phyloP scores from a whole-genome alignment of 768 basidiomycete genomes.

The Serendipita sp. region DNA sequence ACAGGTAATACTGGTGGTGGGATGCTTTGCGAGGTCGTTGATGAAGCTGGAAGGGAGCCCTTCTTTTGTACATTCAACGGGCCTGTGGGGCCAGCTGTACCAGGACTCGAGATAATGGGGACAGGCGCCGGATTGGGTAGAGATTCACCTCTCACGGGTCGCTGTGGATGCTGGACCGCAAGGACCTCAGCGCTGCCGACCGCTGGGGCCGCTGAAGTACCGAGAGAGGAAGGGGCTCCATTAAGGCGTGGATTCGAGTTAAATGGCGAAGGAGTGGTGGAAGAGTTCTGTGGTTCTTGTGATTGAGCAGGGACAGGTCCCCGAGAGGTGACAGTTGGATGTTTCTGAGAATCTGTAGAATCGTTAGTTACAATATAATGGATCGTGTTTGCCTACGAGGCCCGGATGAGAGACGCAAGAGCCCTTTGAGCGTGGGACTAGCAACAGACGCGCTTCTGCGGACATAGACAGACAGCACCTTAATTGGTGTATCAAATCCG shows the following conservation, averaged over 20 bases:
- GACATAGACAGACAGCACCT: no score
- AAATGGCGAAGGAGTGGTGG: constrained; percentile 21
- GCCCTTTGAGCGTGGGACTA: no score
- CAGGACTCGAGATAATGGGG: background rate
- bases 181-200: background rate
- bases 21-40: background rate
- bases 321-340: no score
- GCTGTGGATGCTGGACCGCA: background rate
- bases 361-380: no score
- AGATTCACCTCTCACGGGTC: background rate
- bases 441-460: no score
- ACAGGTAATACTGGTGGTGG: constrained; percentile 9
- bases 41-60: background rate
- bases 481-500: no score
- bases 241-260: constrained; percentile 27
- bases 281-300: background rate
- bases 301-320: no score
- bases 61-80: constrained; percentile 1
- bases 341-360: no score
- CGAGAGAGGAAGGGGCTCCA: constrained; percentile 7
- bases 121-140: background rate
- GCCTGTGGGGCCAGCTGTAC: background rate
- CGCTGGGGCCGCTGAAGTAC: background rate
- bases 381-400: no score
- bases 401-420: no score